phyloP scores from a whole-genome alignment of 306 rosid species.

The Senna siamea region DNA sequence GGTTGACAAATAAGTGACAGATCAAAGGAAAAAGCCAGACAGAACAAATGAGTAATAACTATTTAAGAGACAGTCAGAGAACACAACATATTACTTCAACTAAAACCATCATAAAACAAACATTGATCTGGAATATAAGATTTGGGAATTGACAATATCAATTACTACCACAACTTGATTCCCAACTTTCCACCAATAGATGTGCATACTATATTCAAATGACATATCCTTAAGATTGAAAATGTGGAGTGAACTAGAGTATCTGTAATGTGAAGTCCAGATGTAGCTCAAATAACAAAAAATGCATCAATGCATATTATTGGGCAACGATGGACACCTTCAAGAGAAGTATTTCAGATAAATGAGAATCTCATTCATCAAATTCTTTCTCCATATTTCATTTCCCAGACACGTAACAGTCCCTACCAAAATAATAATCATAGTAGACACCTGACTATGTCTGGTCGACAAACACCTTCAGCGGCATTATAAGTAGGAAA shows the following conservation, averaged over 20 bases:
- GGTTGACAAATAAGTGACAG: not conserved
- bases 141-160: not conserved
- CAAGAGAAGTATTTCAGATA: conserved; percentile 38
- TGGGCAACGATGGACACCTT: conserved; percentile 59
- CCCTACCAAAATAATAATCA: conserved; percentile 15
- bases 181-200: too few species aligned
- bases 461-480: conserved; percentile 30
- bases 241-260: too few species aligned
- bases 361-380: conserved; percentile 46
- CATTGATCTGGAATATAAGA: not conserved
- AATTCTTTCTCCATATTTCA: conserved; percentile 34
- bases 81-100: not conserved
- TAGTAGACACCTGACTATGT: conserved; percentile 38
- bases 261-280: conserved; percentile 42
- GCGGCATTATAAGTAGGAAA: not conserved
- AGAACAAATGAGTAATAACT: not conserved
- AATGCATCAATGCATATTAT: conserved; percentile 27
- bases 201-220: not conserved
- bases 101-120: not conserved
- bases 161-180: not conserved
- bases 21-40: not conserved
- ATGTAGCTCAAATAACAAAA: conserved; percentile 61
- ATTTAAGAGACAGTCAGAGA: not conserved
- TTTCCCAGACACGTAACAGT: conserved; percentile 48
- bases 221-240: not conserved